Evolutionary conservation across 2,329 filamentous ascomycete species (phyloP), one percentile per base, ranked within the genome.

Genomic region (Alternaria alternata): DNA sequence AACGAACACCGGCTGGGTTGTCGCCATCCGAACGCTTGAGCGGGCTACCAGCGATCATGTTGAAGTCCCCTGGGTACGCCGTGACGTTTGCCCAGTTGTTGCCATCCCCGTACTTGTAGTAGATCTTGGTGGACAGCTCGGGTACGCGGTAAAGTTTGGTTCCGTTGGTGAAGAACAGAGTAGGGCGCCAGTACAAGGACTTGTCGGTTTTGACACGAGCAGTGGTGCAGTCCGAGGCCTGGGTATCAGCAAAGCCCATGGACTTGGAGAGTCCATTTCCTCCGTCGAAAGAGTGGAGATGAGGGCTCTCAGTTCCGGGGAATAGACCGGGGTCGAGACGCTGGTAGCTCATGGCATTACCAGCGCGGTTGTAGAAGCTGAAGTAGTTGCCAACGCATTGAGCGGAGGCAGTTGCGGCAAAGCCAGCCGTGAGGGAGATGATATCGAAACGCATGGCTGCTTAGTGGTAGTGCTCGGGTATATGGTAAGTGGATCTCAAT

Each of bases 271-370:
- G 61, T 28, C 58, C 74, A 46, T 78, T 77, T 36, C 75, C 76
- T 44, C 77, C 77, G 47, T 79, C 74, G 62, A 79, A 79, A 7
- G 75, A 75, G 61, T 79, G 77, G 34, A 79, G 66, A 69, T 79
- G 77, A 22, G 75, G 67, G 48, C 71, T 73, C 54, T 74, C 54
- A 7, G 52, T 57, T 46, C 76, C 77, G 14, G 77, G 77, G 51
- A 63, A 71, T 7, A 79, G 62, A 41, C 73, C 74, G 22, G 77
- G 76, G 42, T 79, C 77, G 30, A 79, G 62, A 46, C 75, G 69
- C 64, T 78, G 74, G 52, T 76, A 75, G 66, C 69, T 74, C 71
- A 79, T 63, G 22, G 75, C 68, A 43, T 61, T 54, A 30, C 75
- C 74, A 42, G 49, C 62, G 51, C 76, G 76, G 62, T 79, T 78